Percentiles rank a stretch among this genome's conserved stretches.
These are phyloP conservation scores for Adiantum capillusveneris DNA, from an alignment of 75 land plant species.

Conservation along the genomic window DNA sequence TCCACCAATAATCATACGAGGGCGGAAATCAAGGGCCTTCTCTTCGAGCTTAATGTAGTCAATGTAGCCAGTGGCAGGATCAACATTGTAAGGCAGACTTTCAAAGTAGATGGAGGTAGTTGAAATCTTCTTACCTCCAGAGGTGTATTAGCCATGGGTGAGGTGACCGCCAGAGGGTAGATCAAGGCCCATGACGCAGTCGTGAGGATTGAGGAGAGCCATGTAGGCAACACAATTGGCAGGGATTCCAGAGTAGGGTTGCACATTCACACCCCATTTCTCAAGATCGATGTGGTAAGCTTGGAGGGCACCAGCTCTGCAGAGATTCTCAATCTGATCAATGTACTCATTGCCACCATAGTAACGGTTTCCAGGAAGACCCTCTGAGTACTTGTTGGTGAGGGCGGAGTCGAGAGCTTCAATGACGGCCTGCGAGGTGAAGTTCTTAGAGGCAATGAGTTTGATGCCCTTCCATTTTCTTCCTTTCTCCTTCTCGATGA, in stretches of 20 bases:
- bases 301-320: constrained; percentile 41
- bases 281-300: constrained; percentile 43
- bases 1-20: no score
- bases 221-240: constrained; percentile 77
- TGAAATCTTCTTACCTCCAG: constrained; percentile 58
- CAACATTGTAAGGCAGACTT: no score
- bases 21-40: no score
- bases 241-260: constrained; percentile 42
- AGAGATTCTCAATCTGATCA: constrained; percentile 49
- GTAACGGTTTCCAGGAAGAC: constrained; percentile 57
- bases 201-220: constrained; percentile 65
- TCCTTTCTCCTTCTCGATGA: not conserved
- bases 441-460: constrained; percentile 54
- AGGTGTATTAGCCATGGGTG: constrained; percentile 58
- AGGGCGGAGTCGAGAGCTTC: constrained; percentile 53
- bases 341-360: constrained; percentile 62
- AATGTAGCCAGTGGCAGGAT: constrained; percentile 19
- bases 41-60: no score
- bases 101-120: constrained; percentile 79
- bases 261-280: constrained; percentile 80
- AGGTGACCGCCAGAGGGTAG: constrained; percentile 86
- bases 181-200: constrained; percentile 85
- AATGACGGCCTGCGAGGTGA: constrained; percentile 51
- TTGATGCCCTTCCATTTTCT: constrained; percentile 53
- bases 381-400: constrained; percentile 57